Evolutionary conservation across 495 filamentous ascomycete species (phyloP), one percentile per base, ranked within the genome.

Genomic region (Penicillium paxilli): DNA sequence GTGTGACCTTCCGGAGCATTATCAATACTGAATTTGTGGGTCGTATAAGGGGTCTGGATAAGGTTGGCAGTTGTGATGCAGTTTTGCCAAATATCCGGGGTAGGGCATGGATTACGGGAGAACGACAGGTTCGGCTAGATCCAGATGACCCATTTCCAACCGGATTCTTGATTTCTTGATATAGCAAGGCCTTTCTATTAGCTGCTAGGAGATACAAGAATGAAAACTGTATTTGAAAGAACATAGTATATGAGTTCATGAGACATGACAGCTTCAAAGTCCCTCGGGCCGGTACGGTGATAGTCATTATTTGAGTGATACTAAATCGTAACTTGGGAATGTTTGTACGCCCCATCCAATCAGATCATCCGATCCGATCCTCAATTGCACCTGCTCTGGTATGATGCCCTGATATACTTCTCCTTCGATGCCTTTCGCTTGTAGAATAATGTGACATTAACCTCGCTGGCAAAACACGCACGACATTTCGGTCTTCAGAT

Each of bases 91-190:
- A 67, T 6, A 60, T 71, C 6, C 62, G 61, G 35, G 68, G 68
- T 28, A 46, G 66, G 12, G 68, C 60, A n/a, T 71, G 68, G 68
- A 71, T 71, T 22, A 70, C 68, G 3, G 60, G 64, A 10, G 69
- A 64, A 37, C 61, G 66, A 25, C 61, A 65, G n/a, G 37, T 69
- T 4, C 59, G 69, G 24, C 46, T 71, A 17, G 68, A 71, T 35
- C 50, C 64, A 11, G 58, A 55, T 0, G 68, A 71, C 51, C 68
- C 68, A 9, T 71, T 70, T 25, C 68, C 62, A 20, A 42, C 19
- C 7, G 40, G 40, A 14, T 38, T 38, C 35, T 38, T 38, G 8
- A 38, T 38, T n/a, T n/a, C n/a, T n/a, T n/a, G n/a, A n/a, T n/a
- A n/a, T n/a, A n/a, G n/a, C n/a, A n/a, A n/a, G n/a, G n/a, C n/a